Percentiles rank a stretch among this genome's conserved stretches.
Conservation (phyloP, 192 early-diverging fungal genomes). For the Coemansia sp. region DNA sequence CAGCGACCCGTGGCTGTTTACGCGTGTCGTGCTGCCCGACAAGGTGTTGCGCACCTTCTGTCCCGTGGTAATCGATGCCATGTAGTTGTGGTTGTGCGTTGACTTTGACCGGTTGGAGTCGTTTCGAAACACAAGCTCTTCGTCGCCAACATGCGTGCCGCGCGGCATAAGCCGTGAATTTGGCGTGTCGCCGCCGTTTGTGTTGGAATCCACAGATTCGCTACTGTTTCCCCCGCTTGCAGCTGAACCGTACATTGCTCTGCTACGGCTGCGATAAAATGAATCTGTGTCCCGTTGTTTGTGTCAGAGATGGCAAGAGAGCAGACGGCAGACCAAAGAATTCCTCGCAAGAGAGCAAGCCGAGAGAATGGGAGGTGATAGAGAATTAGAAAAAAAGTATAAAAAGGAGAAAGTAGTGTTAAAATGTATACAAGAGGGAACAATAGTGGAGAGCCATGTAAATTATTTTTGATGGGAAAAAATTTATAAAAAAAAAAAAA, state of each 20-base stretch:
- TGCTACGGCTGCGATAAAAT: not conserved
- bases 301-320: no score
- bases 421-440: not conserved
- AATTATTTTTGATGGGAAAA: no score
- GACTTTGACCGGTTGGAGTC: slow-evolving; percentile 47
- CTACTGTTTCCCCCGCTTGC: slow-evolving; percentile 37
- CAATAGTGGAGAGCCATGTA: not conserved
- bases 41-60: slow-evolving; percentile 40
- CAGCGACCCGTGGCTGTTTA: slow-evolving; percentile 15
- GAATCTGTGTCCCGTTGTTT: no score
- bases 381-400: not conserved
- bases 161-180: slow-evolving; percentile 51
- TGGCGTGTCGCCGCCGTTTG: slow-evolving; percentile 18
- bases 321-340: no score
- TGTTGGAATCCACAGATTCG: slow-evolving; percentile 35
- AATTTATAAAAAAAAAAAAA: no score
- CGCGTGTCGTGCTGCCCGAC: slow-evolving; percentile 18
- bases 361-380: no score
- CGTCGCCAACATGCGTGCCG: slow-evolving; percentile 37
- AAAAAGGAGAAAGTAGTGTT: not conserved
- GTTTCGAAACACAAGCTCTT: slow-evolving; percentile 50
- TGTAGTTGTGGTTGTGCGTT: slow-evolving; percentile 51
- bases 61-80: slow-evolving; percentile 49
- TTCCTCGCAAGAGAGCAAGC: no score
- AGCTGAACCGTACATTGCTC: slow-evolving; percentile 39